Percentiles rank a stretch among this genome's conserved stretches.
Evolutionary conservation across 257 asterid genomes (phyloP).

Genomic region (Plectranthus barbatus): DNA sequence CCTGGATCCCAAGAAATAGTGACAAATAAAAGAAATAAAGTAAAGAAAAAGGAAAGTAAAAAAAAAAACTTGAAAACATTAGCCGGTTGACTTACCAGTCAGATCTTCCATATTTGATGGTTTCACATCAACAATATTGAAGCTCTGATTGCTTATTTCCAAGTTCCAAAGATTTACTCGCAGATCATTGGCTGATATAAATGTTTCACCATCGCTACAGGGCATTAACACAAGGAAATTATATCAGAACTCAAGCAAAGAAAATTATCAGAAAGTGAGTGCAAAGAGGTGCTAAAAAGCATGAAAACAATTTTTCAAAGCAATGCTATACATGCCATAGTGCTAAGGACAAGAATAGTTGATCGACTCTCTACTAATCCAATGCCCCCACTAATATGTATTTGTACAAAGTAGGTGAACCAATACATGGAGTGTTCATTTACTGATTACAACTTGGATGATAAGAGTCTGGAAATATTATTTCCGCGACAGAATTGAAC

Average conservation of each 20-base stretch:
- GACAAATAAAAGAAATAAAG: neutral
- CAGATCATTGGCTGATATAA: conserved; percentile 88
- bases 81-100: conserved; percentile 42
- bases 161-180: conserved; percentile 87
- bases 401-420: conserved; percentile 5
- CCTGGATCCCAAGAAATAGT: conserved; percentile 1
- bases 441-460: neutral
- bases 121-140: conserved; percentile 84
- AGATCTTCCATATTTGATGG: conserved; percentile 91
- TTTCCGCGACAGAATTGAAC: conserved; percentile 9
- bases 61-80: neutral
- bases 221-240: conserved; percentile 10
- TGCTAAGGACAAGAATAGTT: neutral
- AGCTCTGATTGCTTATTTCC: conserved; percentile 84
- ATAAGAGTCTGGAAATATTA: neutral
- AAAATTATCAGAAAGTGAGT: neutral
- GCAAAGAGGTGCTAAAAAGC: conserved; percentile 7
- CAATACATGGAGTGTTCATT: neutral
- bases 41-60: neutral
- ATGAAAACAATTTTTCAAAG: neutral
- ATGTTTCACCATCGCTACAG: conserved; percentile 83
- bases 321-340: neutral
- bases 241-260: neutral
- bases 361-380: neutral
- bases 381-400: neutral